phyloP scores from a whole-genome alignment of 805 yeast species.

The Blastobotrys chiropterorum region DNA sequence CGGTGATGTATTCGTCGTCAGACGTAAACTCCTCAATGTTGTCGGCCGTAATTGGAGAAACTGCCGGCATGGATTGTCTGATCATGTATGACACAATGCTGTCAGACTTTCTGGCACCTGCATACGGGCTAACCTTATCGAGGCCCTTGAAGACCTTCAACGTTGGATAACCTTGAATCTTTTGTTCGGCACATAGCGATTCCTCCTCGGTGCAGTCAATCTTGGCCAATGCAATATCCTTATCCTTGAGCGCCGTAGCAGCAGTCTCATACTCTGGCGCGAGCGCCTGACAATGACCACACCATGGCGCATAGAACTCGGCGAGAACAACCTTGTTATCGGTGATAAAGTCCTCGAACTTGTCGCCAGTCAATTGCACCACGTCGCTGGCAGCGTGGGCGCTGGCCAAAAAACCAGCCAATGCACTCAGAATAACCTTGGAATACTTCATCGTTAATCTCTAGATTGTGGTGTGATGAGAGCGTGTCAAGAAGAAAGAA shows the following conservation, averaged over 20 bases:
- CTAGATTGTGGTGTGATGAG: neutral
- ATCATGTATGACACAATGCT: slow-evolving; percentile 75
- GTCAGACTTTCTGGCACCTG: slow-evolving; percentile 77
- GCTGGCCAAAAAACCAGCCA: slow-evolving; percentile 40
- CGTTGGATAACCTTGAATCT: slow-evolving; percentile 80
- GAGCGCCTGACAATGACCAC: slow-evolving; percentile 83
- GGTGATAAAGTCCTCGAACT: slow-evolving; percentile 58
- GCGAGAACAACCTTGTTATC: slow-evolving; percentile 72
- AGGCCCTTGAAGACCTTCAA: slow-evolving; percentile 54
- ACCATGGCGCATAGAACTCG: slow-evolving; percentile 96
- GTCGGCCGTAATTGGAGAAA: slow-evolving; percentile 43
- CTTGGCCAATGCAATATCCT: slow-evolving; percentile 38
- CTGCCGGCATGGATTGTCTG: slow-evolving; percentile 77
- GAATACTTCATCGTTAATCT: slow-evolving; percentile 37
- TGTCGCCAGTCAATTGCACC: slow-evolving; percentile 62
- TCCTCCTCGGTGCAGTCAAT: slow-evolving; percentile 75
- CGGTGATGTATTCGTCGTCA: slow-evolving; percentile 35
- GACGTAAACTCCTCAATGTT: slow-evolving; percentile 46
- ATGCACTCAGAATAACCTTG: slow-evolving; percentile 27
- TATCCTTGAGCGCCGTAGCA: slow-evolving; percentile 52
- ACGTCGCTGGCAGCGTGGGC: slow-evolving; percentile 80
- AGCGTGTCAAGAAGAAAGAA: neutral
- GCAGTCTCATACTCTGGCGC: slow-evolving; percentile 59
- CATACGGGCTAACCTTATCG: slow-evolving; percentile 49
- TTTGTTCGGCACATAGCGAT: slow-evolving; percentile 66